Evolutionary conservation across 2,329 filamentous ascomycete species (phyloP), one percentile per base, ranked within the genome.

Genomic region (Apiospora hydei): DNA sequence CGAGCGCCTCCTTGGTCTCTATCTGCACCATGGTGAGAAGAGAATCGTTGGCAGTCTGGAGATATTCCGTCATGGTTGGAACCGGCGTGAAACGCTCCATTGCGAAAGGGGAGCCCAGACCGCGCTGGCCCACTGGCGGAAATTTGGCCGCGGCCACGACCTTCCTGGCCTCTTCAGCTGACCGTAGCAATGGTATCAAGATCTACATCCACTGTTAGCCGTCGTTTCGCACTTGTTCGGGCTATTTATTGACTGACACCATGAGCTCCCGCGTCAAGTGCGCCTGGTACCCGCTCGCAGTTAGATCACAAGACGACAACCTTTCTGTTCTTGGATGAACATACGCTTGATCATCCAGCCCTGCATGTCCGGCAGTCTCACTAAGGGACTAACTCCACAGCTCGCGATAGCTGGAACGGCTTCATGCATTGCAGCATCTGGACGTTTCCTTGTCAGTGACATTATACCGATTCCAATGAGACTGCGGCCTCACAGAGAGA

Each of bases 1-100:
- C 86, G 18, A 92, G 82, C 0, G 90, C 90, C 78, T 91, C 90
- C 73, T 84, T 83, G 0, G 91, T 92, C 82, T 93, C 91, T 70
- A 93, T 92, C 79, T 92, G 91, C 14, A 92, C 89, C 82, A 92
- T 90, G 21, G 88, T 91, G 72, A 92, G 78, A 30, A 92, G 83
- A 43, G 85, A 85, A 11, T 85, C 83, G 76, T 90, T 90, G 67
- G 88, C 88, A 30, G 88, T 84, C 75, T 88, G 85, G 69, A 90
- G 84, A 74, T 90, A 90, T 73, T 88, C 86, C 16, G 86, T 85
- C 73, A 87, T 84, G 14, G 82, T 84, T n/a, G 87, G 83, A 10
- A 82, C 78, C 0, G 85, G 83, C 49, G 80, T 78, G 77, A 88
- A 88, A 44, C 84, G 83, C 72, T 86, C 85, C 82, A 86, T 84